Conservation (phyloP, 768 basidiomycete genomes). For the Pleurotus eryngii region DNA sequence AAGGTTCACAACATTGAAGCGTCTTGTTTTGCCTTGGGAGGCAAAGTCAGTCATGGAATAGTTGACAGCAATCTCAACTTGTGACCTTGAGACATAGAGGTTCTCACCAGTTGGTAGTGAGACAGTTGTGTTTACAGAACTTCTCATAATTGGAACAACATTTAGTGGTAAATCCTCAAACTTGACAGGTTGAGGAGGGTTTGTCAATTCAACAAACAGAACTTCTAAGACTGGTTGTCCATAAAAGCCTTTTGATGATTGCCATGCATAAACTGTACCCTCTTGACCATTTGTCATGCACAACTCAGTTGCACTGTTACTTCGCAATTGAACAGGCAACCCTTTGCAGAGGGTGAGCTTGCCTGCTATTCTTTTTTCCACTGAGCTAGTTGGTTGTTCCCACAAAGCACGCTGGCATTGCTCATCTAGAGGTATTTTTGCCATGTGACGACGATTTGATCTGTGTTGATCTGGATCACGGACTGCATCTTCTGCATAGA, state of each 20-base stretch:
- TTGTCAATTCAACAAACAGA: slow-evolving; percentile 14
- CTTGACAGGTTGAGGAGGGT: slow-evolving; percentile 9
- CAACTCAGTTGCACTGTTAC: slow-evolving; percentile 26
- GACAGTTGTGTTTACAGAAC: slow-evolving; percentile 6
- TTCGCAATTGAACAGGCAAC: slow-evolving; percentile 24
- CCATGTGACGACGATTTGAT: background rate
- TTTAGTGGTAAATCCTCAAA: slow-evolving; percentile 11
- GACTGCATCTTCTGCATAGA: slow-evolving; percentile 23
- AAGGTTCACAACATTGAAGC: slow-evolving; percentile 26
- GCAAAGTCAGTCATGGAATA: slow-evolving; percentile 20
- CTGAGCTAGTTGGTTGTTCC: slow-evolving; percentile 18
- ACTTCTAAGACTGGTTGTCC: slow-evolving; percentile 15
- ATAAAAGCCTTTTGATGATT: slow-evolving; percentile 7
- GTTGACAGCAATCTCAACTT: slow-evolving; percentile 16
- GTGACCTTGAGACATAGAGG: slow-evolving; percentile 13
- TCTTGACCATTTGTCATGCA: slow-evolving; percentile 30
- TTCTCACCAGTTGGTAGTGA: slow-evolving; percentile 11
- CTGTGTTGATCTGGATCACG: background rate
- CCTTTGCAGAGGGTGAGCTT: slow-evolving; percentile 26
- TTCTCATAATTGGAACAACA: slow-evolving; percentile 14
- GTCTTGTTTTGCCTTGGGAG: slow-evolving; percentile 20
- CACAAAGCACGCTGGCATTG: slow-evolving; percentile 17
- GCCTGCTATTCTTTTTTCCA: slow-evolving; percentile 22
- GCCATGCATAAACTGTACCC: slow-evolving; percentile 23
- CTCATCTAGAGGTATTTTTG: background rate